Evolutionary conservation across 1,139 yeast species (phyloP), one percentile per base, ranked within the genome.

Genomic region (Suzukiozyma palmioleophila): DNA sequence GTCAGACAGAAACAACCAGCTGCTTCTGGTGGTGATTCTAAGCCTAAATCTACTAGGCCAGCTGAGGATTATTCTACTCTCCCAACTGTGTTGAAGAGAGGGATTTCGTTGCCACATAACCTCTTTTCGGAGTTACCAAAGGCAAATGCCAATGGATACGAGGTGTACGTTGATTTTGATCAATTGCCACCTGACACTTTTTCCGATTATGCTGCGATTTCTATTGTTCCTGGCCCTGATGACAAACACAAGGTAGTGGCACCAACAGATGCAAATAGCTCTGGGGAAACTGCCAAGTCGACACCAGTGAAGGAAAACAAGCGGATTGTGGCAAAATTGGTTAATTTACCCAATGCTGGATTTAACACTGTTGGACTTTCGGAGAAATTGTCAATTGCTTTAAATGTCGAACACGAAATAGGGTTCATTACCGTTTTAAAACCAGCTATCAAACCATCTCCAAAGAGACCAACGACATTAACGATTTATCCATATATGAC

Each of bases 351-450:
- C 1, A 45, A 53, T 0, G 53, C 73, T 4, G 78, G 78, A 0
- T 42, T 53, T 2, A 68, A 70, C 24, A 70, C 73, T 33, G 77
- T 79, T 6, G 84, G 81, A 0, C 51, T 88, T 12, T 81, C 95
- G 0, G 52, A 59, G 10, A 59, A 73, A 3, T 63, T 85, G 34
- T 74, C 90, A 1, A 62, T 72, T 7, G 81, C 94, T 0, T 66
- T 86, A 29, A 77, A 79, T 0, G 57, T 76, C 1, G 78, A 73
- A 42, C 46, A 58, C 5, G 62, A 63, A 21, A 63, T 78, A 3
- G 94, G 94, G 0, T 68, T 72, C 43, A 64, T 79, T 13, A 62
- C 84, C 3, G 65, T 75, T 2, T 48, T 86, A 8, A 81, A 77
- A 47, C 71, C 79, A 11, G 72, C 83, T 0, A 46, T 64, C 0